These are phyloP conservation scores for Bassia scoparia DNA, from an alignment of 148 eudicot species.

Conservation along the genomic window DNA sequence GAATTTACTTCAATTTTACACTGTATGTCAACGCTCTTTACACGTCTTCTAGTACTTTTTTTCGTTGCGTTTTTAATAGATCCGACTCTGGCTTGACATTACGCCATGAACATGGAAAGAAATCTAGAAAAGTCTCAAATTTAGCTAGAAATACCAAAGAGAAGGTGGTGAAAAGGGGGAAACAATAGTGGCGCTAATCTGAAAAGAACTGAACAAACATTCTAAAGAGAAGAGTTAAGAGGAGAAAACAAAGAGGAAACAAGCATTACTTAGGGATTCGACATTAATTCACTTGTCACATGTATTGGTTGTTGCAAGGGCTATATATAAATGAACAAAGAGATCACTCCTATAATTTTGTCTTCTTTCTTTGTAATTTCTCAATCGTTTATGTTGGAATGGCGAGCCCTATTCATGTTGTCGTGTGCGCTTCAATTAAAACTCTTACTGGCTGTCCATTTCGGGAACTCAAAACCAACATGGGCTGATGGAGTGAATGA, in stretches of 20 bases:
- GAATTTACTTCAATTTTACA: no score
- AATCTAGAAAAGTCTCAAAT: no score
- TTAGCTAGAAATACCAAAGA: no score
- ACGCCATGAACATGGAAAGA: no score
- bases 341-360: conserved; percentile 24
- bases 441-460: not conserved
- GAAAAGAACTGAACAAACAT: not conserved
- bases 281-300: conserved; percentile 19
- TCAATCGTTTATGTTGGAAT: not conserved
- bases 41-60: no score
- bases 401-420: not conserved
- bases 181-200: not conserved
- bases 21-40: no score
- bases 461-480: not conserved
- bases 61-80: no score
- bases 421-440: not conserved
- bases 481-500: no score
- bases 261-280: conserved; percentile 12
- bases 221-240: conserved; percentile 2
- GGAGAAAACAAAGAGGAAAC: conserved; percentile 14
- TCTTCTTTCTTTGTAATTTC: conserved; percentile 7
- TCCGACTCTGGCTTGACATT: no score
- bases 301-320: not conserved
- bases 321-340: conserved; percentile 12
- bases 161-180: no score